Base-by-base conservation (phyloP, 495 filamentous ascomycete genomes). In the Aspergillus nanangensis region DNA sequence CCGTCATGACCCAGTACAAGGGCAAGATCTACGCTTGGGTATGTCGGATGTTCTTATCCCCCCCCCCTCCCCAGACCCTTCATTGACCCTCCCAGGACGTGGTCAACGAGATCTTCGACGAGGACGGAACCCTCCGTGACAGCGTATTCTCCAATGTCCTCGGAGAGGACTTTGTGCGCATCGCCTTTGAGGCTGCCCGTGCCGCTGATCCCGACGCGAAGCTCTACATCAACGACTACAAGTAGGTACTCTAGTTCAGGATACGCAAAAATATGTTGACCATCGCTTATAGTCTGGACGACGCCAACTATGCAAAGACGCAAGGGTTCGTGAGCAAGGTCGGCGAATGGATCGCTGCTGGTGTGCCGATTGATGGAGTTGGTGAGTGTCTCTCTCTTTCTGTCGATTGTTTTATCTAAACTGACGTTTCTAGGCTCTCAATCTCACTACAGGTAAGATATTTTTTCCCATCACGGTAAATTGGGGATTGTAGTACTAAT, bases 301-400 rank as follows among this genome's bases (percentile, higher is more conserved):
- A 44, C n/a, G 61, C 71, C 36, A 52, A 37, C 40, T 64, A 75
- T 48, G 61, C 71, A 48, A 87, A 87, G 65, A 77, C 75, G 27
- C 67, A 51, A 18, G 83, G 80, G 44, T 80, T 87, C 74, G 74
- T 81, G 36, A 61, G 47, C 31, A 69, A 85, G 56, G 84, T 87
- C 60, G 78, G 76, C 62, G 76, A 80, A 52, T 87, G 84, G 80
- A 57, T 83, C 34, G 69, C 76, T 9, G 72, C 67, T 11, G 84
- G 84, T 49, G 65, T 84, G 22, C 83, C 83, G 39, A 88, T 88
- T 58, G 83, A 89, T 60, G 84, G 84, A 50, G 86, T 88, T 42
- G 78, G 78, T 58, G 59, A 55, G 55, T 8, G 5, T n/a, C 33
- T 14, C 60, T 29, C 33, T 0, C 11, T 13, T 11, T 18, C 33